A percentile compares a stretch with the other conserved stretches of the same genome.
These are phyloP conservation scores for Suillus spraguei DNA, from an alignment of 768 basidiomycete species.

Conservation along the genomic window DNA sequence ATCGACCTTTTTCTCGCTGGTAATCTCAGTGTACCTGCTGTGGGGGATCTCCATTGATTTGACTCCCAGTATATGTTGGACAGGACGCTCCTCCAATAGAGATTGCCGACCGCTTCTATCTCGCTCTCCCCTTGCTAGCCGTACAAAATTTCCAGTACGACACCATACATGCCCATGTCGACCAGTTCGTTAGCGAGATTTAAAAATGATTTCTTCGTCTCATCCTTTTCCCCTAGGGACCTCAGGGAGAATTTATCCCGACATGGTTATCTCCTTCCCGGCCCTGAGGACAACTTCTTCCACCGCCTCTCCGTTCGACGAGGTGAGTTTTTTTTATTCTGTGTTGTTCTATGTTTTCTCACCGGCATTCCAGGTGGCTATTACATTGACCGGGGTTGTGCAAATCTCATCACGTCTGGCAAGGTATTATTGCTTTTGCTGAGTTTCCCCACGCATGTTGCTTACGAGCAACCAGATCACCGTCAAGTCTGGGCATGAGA, in stretches of 20 bases:
- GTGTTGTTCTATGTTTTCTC: not conserved
- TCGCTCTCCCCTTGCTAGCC: conserved; percentile 13
- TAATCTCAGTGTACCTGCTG: conserved; percentile 2
- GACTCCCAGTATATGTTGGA: conserved; percentile 9
- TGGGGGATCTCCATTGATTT: not conserved
- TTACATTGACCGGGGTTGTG: conserved; percentile 13
- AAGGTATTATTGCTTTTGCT: conserved; percentile 1
- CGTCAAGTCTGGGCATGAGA: conserved; percentile 11
- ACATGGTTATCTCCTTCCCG: conserved; percentile 11
- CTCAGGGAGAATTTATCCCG: conserved; percentile 8
- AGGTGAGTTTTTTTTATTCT: not conserved
- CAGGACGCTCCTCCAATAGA: conserved; percentile 14
- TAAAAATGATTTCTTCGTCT: not conserved
- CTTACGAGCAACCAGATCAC: conserved; percentile 5
- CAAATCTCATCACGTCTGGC: conserved; percentile 11
- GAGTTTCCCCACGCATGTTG: not conserved
- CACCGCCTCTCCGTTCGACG: conserved; percentile 13
- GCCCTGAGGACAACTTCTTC: conserved; percentile 5
- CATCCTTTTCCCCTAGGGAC: not conserved
- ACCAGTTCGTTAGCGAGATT: conserved; percentile 6
- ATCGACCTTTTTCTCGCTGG: conserved; percentile 7
- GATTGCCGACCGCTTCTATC: conserved; percentile 16
- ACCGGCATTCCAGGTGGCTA: conserved; percentile 5
- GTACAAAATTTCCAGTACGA: conserved; percentile 7
- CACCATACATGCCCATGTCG: conserved; percentile 1